A percentile compares a stretch with the other conserved stretches of the same genome.
These are phyloP conservation scores for Peribolospora baueri DNA, from an alignment of 768 basidiomycete genomes.

Conservation along the genomic window DNA sequence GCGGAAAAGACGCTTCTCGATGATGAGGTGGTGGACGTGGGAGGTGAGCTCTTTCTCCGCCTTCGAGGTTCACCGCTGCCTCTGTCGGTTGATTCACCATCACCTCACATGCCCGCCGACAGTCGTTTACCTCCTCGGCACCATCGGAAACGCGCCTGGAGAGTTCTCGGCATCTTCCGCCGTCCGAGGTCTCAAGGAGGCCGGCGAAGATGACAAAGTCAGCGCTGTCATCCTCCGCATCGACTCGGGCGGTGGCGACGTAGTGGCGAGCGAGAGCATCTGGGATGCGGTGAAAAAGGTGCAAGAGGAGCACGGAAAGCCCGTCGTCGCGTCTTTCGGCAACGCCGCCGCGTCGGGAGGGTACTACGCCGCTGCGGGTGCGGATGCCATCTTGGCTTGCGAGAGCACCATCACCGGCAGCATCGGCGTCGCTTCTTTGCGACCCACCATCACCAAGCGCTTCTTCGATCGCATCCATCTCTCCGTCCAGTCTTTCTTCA, in stretches of 20 bases:
- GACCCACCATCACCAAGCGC: constrained; percentile 11
- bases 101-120: too few relatives aligned
- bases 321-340: constrained; percentile 12
- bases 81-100: too few relatives aligned
- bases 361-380: constrained; percentile 11
- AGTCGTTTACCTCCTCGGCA: constrained; percentile 14
- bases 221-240: constrained; percentile 14
- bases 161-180: constrained; percentile 12
- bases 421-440: constrained; percentile 14
- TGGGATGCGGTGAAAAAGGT: constrained; percentile 13
- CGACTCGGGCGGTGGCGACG: constrained; percentile 14
- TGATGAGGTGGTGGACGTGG: constrained; percentile 10
- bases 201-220: constrained; percentile 12
- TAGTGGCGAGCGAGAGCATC: constrained; percentile 14
- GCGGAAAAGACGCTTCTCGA: not conserved
- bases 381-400: constrained; percentile 14
- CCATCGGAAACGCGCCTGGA: constrained; percentile 10
- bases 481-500: constrained; percentile 12
- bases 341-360: constrained; percentile 14
- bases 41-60: not conserved
- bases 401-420: constrained; percentile 13
- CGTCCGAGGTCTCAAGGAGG: constrained; percentile 13
- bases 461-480: constrained; percentile 15
- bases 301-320: constrained; percentile 11
- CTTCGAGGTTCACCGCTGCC: too few relatives aligned